Evolutionary conservation across 208 protist genomes (phyloP), one percentile per base, ranked within the genome.

Genomic region (Porcisia deanei): DNA sequence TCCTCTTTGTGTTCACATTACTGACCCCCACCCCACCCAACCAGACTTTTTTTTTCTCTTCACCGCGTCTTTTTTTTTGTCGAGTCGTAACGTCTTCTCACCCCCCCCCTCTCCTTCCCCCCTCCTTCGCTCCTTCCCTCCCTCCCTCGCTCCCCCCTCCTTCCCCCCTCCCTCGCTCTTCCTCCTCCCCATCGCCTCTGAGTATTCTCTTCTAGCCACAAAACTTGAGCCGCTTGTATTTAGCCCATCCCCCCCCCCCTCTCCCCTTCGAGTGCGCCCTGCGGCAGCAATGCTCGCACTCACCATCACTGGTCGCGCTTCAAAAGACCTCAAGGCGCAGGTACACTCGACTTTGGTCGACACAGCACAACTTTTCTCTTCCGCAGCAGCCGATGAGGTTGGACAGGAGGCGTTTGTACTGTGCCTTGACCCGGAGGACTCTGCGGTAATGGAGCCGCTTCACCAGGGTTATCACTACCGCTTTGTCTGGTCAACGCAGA

Each of bases 401-500:
- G 60, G 39, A 37, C 64, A 47, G 18, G 43, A 25, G n/a, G 20
- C 63, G n/a, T 86, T 94, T 54, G 80, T 82, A 0, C 59, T 94
- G 52, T 84, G 87, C 59, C 74, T 94, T 60, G 87, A 94, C 59
- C 69, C 78, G 16, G 80, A 79, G 9, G 86, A 93, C 63, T 73
- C 71, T 0, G 76, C 77, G 1, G 64, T 65, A 20, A 73, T 80
- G 41, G 85, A 79, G 57, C 83, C 89, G 16, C 57, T 82, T 20
- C 64, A 85, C 57, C 68, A 79, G 39, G 54, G 49, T 41, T 94
- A 94, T 68, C 76, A 94, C 79, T 82, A 77, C 53, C 89, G 87
- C 67, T 91, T 87, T 72, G 43, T 91, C 20, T 91, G 86, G 87
- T 85, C 74, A 14, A 60, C 67, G 30, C 55, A 64, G 58, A 91